A percentile compares a stretch with the other conserved stretches of the same genome.
Conservation (phyloP, 805 yeast genomes). For the Saccharomycopsis vini region DNA sequence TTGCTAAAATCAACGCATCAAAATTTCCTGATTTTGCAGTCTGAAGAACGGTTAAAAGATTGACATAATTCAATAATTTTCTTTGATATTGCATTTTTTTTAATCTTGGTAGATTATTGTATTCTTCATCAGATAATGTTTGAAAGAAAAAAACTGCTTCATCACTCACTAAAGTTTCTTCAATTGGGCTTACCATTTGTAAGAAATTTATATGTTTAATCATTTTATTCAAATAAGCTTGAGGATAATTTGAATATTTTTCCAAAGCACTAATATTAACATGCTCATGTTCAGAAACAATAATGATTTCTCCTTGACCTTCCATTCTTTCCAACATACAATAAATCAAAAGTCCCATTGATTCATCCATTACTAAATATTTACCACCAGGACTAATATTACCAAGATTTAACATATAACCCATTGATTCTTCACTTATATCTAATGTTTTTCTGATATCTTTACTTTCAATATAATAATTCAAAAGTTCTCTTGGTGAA, state of each 20-base stretch:
- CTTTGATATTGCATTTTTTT: conserved; percentile 62
- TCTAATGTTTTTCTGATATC: conserved; percentile 59
- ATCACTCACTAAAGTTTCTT: conserved; percentile 13
- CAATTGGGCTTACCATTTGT: conserved; percentile 75
- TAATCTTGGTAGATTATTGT: conserved; percentile 41
- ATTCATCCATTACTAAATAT: conserved; percentile 83
- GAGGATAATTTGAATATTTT: conserved; percentile 50
- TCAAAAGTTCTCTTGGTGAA: conserved; percentile 60
- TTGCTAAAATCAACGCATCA: conserved; percentile 68
- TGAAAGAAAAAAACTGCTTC: conserved; percentile 10
- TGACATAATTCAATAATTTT: conserved; percentile 36
- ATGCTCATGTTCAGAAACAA: conserved; percentile 89
- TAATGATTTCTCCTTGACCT: conserved; percentile 55
- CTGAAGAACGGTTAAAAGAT: conserved; percentile 36
- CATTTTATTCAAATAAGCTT: conserved; percentile 41
- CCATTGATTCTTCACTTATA: conserved; percentile 77
- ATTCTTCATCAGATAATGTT: conserved; percentile 35
- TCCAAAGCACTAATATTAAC: conserved; percentile 67
- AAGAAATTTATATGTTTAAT: conserved; percentile 66
- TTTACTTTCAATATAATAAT: conserved; percentile 72
- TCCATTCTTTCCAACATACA: conserved; percentile 88
- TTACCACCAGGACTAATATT: conserved; percentile 85
- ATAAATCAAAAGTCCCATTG: conserved; percentile 84
- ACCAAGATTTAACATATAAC: conserved; percentile 65
- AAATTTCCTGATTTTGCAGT: conserved; percentile 44